phyloP scores from a whole-genome alignment of 2,329 filamentous ascomycete genomes.

The Fusarium sp. region DNA sequence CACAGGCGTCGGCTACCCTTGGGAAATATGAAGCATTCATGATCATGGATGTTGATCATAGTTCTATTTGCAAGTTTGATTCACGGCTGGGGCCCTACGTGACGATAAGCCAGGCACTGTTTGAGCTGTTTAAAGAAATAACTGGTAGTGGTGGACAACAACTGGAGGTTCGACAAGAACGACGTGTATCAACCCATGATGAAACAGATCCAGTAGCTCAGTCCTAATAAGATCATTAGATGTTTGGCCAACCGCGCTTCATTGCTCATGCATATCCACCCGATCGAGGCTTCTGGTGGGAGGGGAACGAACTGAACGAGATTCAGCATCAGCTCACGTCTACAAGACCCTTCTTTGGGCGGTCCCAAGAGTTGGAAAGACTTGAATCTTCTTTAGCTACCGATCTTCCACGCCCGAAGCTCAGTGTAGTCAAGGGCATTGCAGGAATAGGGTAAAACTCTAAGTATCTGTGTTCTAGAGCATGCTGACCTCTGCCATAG shows the following conservation, averaged over 20 bases:
- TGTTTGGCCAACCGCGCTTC: neutral
- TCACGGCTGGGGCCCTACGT: fast-evolving
- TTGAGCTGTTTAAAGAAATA: fast-evolving
- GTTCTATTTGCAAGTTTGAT: neutral
- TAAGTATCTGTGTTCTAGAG: no score
- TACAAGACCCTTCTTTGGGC: fast-evolving
- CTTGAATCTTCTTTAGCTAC: fast-evolving
- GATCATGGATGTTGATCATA: neutral
- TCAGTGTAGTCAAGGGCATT: neutral
- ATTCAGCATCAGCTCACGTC: neutral
- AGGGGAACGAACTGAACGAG: fast-evolving
- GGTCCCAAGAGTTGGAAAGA: neutral
- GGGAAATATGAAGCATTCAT: fast-evolving
- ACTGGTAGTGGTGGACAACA: fast-evolving
- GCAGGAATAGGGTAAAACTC: neutral
- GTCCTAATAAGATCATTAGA: neutral
- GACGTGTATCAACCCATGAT: neutral
- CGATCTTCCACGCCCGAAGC: fast-evolving
- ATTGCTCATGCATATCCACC: neutral
- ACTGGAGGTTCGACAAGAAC: fast-evolving
- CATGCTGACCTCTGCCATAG: neutral
- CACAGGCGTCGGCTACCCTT: fast-evolving
- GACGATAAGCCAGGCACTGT: fast-evolving
- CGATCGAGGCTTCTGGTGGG: neutral
- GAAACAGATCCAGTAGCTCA: fast-evolving